phyloP scores from a whole-genome alignment of 768 basidiomycete species.

The Kwoniella sp. region DNA sequence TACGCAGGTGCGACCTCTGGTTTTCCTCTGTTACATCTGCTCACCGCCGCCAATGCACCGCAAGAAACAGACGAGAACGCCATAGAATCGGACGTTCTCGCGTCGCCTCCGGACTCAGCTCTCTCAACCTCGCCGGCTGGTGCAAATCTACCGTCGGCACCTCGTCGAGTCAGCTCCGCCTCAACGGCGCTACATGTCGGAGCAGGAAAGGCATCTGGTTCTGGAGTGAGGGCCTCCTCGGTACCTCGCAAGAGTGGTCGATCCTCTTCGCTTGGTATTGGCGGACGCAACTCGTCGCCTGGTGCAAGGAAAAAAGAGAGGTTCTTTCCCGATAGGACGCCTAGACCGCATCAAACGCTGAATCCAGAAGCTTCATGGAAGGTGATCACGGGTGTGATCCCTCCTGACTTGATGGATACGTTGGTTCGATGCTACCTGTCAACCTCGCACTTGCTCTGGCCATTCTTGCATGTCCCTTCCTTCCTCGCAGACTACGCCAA shows the following conservation, averaged over 20 bases:
- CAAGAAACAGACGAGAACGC: slow-evolving; percentile 8
- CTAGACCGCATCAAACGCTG: slow-evolving; percentile 68
- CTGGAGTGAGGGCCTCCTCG: slow-evolving; percentile 4
- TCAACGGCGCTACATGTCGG: slow-evolving; percentile 1
- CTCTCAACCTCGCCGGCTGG: slow-evolving; percentile 39
- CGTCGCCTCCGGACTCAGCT: slow-evolving; percentile 41
- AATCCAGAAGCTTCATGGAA: slow-evolving; percentile 88
- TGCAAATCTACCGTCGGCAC: not conserved
- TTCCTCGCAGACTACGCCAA: slow-evolving; percentile 90
- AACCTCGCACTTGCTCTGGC: slow-evolving; percentile 89
- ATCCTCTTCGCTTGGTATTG: slow-evolving; percentile 24
- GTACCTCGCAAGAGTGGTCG: slow-evolving; percentile 12
- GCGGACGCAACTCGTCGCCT: slow-evolving; percentile 21
- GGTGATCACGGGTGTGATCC: slow-evolving; percentile 79
- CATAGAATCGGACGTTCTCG: slow-evolving; percentile 9
- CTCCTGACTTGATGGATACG: slow-evolving; percentile 88
- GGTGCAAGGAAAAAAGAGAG: slow-evolving; percentile 30
- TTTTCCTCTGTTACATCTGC: slow-evolving; percentile 78
- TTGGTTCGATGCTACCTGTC: slow-evolving; percentile 69
- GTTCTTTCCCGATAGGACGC: slow-evolving; percentile 79
- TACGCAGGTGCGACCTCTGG: slow-evolving; percentile 79
- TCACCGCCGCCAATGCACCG: slow-evolving; percentile 56
- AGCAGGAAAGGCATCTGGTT: not conserved
- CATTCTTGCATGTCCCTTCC: slow-evolving; percentile 87
- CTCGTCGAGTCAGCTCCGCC: slow-evolving; percentile 23